Percentiles rank a stretch among this genome's conserved stretches.
Evolutionary conservation across 306 rosid species (phyloP).

Genomic region (Lathyrus sativus): DNA sequence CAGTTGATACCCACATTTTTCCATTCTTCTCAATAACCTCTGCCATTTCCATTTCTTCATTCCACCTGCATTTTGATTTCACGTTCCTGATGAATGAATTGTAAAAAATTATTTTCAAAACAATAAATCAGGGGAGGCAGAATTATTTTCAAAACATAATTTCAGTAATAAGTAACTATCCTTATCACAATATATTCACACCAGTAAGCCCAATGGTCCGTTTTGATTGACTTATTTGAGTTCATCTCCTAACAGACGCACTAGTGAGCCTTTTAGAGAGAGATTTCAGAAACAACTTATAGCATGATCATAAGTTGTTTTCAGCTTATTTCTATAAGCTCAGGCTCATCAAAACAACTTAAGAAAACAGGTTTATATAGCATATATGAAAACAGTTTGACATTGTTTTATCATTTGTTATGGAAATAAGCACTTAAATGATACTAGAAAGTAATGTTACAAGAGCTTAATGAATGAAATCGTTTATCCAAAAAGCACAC

Average conservation of each 20-base stretch:
- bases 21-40: conserved; percentile 68
- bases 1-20: conserved; percentile 68
- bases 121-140: background rate
- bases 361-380: too few relatives aligned
- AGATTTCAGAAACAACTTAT: background rate
- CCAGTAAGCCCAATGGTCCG: too few relatives aligned
- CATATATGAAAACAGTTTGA: background rate
- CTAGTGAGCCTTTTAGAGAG: background rate
- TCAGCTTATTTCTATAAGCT: background rate
- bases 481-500: too few relatives aligned
- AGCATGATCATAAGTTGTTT: background rate
- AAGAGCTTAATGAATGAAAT: background rate
- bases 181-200: too few relatives aligned
- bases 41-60: conserved; percentile 65
- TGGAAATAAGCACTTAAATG: background rate
- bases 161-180: too few relatives aligned
- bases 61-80: conserved; percentile 63
- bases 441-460: background rate
- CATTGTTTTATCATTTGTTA: background rate
- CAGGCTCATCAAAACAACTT: too few relatives aligned
- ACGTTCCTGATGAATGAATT: conserved; percentile 42
- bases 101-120: background rate
- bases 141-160: too few relatives aligned
- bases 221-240: background rate
- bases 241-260: background rate